Evolutionary conservation across 108 stramenopile species (phyloP).

Genomic region (Cyclotella sp.): DNA sequence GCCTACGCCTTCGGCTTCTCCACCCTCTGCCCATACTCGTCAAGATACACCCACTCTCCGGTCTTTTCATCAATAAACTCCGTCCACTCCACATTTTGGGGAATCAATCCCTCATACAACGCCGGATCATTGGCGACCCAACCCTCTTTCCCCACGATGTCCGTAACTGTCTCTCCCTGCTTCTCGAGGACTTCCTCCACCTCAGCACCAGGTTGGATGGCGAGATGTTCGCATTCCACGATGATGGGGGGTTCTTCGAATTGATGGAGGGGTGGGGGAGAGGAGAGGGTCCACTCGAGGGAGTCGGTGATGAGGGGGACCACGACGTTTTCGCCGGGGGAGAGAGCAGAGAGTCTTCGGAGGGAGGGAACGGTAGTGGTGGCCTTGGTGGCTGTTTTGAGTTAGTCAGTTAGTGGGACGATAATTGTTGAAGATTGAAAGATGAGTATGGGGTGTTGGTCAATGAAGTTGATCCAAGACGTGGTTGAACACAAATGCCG

Average conservation of each 20-base stretch:
- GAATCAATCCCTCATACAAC: constrained; percentile 88
- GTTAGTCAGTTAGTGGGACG: too few relatives aligned
- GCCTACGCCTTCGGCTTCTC: constrained; percentile 38
- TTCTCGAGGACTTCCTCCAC: constrained; percentile 80
- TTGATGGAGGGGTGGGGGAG: constrained; percentile 97
- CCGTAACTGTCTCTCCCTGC: constrained; percentile 85
- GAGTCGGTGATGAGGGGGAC: constrained; percentile 92
- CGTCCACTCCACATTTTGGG: constrained; percentile 89
- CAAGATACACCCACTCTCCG: constrained; percentile 84
- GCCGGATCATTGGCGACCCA: constrained; percentile 87
- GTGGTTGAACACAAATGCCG: too few relatives aligned
- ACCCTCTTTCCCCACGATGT: constrained; percentile 86
- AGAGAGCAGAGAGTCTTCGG: constrained; percentile 44
- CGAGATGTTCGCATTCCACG: constrained; percentile 90
- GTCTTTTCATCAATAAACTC: constrained; percentile 91
- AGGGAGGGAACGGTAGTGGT: constrained; percentile 11
- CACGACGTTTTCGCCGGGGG: constrained; percentile 84
- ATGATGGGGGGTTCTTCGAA: constrained; percentile 98
- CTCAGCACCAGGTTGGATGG: constrained; percentile 82
- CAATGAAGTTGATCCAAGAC: neutral
- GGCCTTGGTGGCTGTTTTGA: constrained; percentile 18
- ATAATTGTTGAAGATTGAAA: too few relatives aligned
- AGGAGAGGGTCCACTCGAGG: constrained; percentile 95
- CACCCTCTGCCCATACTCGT: constrained; percentile 77
- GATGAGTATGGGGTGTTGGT: too few relatives aligned